A percentile compares a stretch with the other conserved stretches of the same genome.
phyloP scores from a whole-genome alignment of 176 grass and related monocot genomes.

The Triticum urartu region DNA sequence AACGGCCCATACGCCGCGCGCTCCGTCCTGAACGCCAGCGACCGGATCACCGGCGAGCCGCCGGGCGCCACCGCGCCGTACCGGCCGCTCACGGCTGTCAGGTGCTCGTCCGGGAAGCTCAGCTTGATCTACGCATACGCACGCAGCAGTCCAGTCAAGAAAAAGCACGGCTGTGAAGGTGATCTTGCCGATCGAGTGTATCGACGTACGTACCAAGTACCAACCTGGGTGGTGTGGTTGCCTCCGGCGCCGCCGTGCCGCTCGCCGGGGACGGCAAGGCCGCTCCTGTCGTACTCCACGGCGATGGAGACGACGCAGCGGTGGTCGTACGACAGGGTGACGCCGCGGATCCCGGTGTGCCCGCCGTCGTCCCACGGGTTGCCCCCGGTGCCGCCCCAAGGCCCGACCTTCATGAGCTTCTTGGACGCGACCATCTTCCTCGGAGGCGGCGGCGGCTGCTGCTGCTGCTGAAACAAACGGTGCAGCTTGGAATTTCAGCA shows the following conservation, averaged over 20 bases:
- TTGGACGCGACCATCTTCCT: conserved; percentile 44
- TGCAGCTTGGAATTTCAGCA: neutral
- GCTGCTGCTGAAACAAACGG: neutral
- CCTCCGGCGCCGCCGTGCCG: conserved; percentile 34
- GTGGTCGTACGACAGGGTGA: conserved; percentile 45
- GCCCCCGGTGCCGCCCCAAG: conserved; percentile 46
- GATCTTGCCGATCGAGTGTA: neutral
- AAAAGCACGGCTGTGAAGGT: too few species aligned
- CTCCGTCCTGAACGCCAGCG: conserved; percentile 41
- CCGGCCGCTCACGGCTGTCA: conserved; percentile 41
- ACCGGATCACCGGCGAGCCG: conserved; percentile 38
- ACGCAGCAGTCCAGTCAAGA: neutral
- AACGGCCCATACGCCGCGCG: conserved; percentile 34
- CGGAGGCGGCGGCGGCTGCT: neutral
- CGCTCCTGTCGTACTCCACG: conserved; percentile 42
- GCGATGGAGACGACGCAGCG: conserved; percentile 32
- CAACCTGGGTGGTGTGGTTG: conserved; percentile 37
- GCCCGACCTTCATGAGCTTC: conserved; percentile 52
- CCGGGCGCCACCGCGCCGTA: conserved; percentile 18
- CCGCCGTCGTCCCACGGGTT: conserved; percentile 50
- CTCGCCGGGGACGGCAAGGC: conserved; percentile 27
- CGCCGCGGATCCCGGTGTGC: conserved; percentile 40
- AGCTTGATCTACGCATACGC: conserved; percentile 24
- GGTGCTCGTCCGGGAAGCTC: conserved; percentile 38
- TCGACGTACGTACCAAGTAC: neutral